Evolutionary conservation across 2,329 filamentous ascomycete species (phyloP).

Genomic region (Sporothrix dimorphospora): DNA sequence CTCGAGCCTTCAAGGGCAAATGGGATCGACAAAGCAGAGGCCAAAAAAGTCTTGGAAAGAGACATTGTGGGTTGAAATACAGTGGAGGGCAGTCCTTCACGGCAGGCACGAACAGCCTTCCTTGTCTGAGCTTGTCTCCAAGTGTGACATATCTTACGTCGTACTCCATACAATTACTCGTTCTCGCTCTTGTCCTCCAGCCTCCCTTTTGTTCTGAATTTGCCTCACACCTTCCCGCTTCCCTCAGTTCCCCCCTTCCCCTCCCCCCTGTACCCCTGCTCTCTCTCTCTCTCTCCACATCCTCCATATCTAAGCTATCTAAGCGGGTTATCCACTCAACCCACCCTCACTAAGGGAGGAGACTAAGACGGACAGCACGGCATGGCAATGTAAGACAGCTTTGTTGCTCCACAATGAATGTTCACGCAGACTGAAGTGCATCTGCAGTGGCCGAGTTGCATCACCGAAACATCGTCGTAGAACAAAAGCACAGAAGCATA

Average conservation of each 20-base stretch:
- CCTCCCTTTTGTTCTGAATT: not conserved
- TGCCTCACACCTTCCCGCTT: slow-evolving; percentile 7
- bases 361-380: slow-evolving; percentile 16
- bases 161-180: too few species aligned
- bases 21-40: not conserved
- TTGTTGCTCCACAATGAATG: not conserved
- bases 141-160: too few species aligned
- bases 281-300: not conserved
- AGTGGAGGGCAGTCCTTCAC: not conserved
- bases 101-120: not conserved
- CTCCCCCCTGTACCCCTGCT: not conserved
- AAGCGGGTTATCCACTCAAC: not conserved
- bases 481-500: not conserved
- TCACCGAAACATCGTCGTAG: not conserved
- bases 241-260: too few species aligned
- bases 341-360: not conserved
- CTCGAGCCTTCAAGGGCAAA: not conserved
- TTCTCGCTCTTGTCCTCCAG: not conserved
- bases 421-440: not conserved
- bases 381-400: not conserved
- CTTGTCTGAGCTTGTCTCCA: too few species aligned
- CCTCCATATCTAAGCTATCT: slow-evolving; percentile 18
- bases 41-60: slow-evolving; percentile 1
- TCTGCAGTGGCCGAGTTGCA: not conserved
- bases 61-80: not conserved